Base-by-base conservation (phyloP, 352 stramenopile genomes). In the Globisporangium canariense region DNA sequence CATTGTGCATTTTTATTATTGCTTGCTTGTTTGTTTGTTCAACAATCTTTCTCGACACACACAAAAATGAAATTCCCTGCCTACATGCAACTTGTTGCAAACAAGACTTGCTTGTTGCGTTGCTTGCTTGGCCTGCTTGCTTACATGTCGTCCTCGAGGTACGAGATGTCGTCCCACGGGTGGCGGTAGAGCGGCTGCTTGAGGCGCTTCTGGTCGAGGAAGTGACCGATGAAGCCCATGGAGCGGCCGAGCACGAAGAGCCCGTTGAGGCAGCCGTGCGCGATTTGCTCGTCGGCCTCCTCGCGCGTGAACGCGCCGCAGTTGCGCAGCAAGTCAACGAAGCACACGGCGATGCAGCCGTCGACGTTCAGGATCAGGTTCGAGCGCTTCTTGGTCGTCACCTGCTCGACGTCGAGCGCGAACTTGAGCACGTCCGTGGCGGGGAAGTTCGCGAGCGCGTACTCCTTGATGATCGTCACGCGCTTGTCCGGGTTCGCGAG, bases 311-410 rank as follows among this genome's bases (percentile, higher is more conserved):
- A 97, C 51, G 90, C 86, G 32, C 89, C 89, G 60, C 88, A 97
- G 67, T 90, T 90, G 61, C 96, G 90, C 60, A 99, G 78, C 77
- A 99, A 71, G 71, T 99, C 96, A 41, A 99, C 95, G 75, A 99
- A 99, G 78, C 93, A 98, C 34, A 96, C 94, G 47, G 94, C 96
- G 65, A 99, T 98, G 65, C 93, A 98, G 52, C 95, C 96, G 71
- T 99, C 96, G 34, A 99, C 96, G 79, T 99, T 98, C 22, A 99
- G 78, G 70, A 99, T 98, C n/a, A 99, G 75, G 71, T 97, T 98
- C 67, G 92, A 94, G 71, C 91, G 94, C 82, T 99, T 99, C 81
- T 98, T 97, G 14, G 94, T 98, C 43, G 96, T 99, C 60, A 98
- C 88, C 77, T 98, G 90, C 73, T 99, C 95, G 53, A 99, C 94